Evolutionary conservation across 2,329 filamentous ascomycete species (phyloP), one percentile per base, ranked within the genome.

Genomic region (Alternaria sp.): DNA sequence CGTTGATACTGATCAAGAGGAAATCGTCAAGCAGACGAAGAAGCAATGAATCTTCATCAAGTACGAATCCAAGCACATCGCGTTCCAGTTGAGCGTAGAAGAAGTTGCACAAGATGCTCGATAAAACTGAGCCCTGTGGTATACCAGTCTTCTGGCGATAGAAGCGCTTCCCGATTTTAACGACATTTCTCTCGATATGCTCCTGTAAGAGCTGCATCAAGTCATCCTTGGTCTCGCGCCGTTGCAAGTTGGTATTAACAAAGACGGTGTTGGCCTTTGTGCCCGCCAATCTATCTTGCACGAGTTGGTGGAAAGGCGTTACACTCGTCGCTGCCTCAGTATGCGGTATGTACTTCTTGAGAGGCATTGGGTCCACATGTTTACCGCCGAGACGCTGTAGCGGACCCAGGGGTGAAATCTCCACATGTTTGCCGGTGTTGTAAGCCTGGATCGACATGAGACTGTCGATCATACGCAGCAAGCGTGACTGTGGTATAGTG

Each of bases 11-110:
- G 72, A 99, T 90, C 49, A 99, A 87, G 5, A 98, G 83, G 71
- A 98, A 99, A 74, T 99, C 96, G 71, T 99, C 96, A 45, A 97
- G 92, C 10, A 97, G 85, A 15, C 96, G 87, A 56, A 98, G 80
- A 8, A 99, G 83, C 3, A 97, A 80, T 52, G 87, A 90, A 32
- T 90, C 76, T 17, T 62, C 83, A n/a, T 79, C 74, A 15, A 83
- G 71, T 3, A 96, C 80, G 74, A 97, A 98, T 0, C 74, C 76
- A 3, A 98, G 83, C 13, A 90, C 83, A 25, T 89, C 84, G 7
- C 81, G 81, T 79, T 99, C 96, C 2, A 98, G 86, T 66, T 96
- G 89, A 6, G 92, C 94, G 76, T 99, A 99, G 79, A 98, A 97
- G 80, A 97, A 95, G 80, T 93, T 98, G 84, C 96, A 98, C 6